These are phyloP conservation scores for Zizania latifolia DNA, from an alignment of 176 grass and related monocot genomes.

Conservation along the genomic window DNA sequence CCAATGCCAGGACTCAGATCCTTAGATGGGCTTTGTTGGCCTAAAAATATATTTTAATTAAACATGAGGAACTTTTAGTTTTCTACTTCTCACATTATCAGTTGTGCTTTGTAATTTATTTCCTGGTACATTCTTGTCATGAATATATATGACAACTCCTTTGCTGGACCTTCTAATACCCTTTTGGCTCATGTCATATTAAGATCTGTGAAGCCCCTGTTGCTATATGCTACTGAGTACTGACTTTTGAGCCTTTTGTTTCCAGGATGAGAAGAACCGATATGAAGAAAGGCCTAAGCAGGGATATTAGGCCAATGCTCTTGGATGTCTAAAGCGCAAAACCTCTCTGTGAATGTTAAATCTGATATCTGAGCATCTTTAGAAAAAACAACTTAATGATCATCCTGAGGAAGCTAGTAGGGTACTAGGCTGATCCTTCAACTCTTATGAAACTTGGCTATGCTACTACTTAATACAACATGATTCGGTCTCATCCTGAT, in stretches of 20 bases:
- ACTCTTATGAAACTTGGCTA: not conserved
- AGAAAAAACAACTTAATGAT: not conserved
- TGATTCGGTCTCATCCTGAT: not conserved
- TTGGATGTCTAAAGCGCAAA: not conserved
- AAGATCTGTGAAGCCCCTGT: not conserved
- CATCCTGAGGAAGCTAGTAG: not conserved
- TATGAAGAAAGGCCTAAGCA: slow-evolving; percentile 22
- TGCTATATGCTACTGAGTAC: no score
- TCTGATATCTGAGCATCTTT: not conserved
- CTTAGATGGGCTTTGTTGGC: not conserved
- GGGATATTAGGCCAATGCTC: slow-evolving; percentile 15
- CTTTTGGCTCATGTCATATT: not conserved
- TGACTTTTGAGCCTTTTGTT: not conserved
- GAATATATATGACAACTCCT: no score
- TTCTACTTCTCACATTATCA: not conserved
- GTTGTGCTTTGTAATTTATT: not conserved
- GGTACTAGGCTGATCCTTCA: not conserved
- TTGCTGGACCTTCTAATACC: not conserved
- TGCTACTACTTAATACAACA: not conserved
- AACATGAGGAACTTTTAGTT: not conserved
- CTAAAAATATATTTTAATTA: not conserved
- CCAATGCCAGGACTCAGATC: not conserved
- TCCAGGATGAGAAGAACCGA: slow-evolving; percentile 44
- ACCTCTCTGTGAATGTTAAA: not conserved
- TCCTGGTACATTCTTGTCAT: not conserved